Percentiles rank a stretch among this genome's conserved stretches.
Conservation (phyloP, 2,329 filamentous ascomycete species). For the Nigrograna mackinnonii region DNA sequence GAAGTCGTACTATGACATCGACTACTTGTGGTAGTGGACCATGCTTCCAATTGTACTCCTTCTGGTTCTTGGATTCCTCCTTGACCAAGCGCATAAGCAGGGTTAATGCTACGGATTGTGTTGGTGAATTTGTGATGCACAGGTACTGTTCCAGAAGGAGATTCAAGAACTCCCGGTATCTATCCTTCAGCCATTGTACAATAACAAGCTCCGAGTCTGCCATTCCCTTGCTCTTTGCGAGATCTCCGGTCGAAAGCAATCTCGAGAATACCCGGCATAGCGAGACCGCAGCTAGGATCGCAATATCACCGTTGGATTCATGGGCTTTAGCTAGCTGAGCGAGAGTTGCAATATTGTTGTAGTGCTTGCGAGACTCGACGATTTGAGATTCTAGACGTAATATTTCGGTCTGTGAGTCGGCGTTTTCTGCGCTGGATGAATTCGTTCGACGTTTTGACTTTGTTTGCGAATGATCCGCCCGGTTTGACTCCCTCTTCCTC, state of each 20-base stretch:
- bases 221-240: conserved; percentile 67
- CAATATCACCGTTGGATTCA: conserved; percentile 57
- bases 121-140: conserved; percentile 61
- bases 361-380: conserved; percentile 82
- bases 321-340: conserved; percentile 59
- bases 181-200: conserved; percentile 76
- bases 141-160: conserved; percentile 64
- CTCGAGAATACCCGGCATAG: conserved; percentile 86
- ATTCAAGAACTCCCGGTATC: conserved; percentile 71
- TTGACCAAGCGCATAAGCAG: conserved; percentile 84
- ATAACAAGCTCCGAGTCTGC: conserved; percentile 76
- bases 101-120: conserved; percentile 70
- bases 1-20: conserved; percentile 61
- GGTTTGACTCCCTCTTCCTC: conserved; percentile 45
- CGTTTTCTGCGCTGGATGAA: conserved; percentile 31
- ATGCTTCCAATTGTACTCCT: conserved; percentile 68
- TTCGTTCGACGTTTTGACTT: conserved; percentile 42
- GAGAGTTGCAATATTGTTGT: conserved; percentile 84
- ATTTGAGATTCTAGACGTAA: conserved; percentile 79
- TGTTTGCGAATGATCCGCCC: conserved; percentile 37
- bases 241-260: conserved; percentile 72
- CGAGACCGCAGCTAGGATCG: conserved; percentile 73
- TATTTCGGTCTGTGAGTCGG: conserved; percentile 66
- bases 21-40: conserved; percentile 69
- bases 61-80: conserved; percentile 60